Evolutionary conservation across 1,139 yeast genomes (phyloP), one percentile per base, ranked within the genome.

Genomic region (Pichia sp.): DNA sequence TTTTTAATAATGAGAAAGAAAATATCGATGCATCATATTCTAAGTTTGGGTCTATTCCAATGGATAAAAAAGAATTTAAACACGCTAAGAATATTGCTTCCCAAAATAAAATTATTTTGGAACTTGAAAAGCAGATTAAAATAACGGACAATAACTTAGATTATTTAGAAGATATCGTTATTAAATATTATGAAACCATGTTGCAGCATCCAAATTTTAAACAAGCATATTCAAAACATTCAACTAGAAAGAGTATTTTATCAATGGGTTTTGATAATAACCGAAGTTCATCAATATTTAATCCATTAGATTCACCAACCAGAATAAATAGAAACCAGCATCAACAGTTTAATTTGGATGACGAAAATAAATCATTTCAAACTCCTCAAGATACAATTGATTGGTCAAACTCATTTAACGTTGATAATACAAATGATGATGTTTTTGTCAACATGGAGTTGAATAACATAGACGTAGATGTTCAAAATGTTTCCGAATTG

Each of bases 131-230:
- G 27, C 65, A 72, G 3, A 55, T 64, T 8, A 60, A 61, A 29
- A 68, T 74, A 7, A 72, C 73, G 7, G 71, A 71, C 3, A 39
- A 35, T 2, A 74, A 82, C 54, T 74, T 83, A 47, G 97, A 88
- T 65, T 70, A 85, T 15, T 68, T 88, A 49, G 82, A 94, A 62
- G 92, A 94, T 3, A 70, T 94, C 56, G 83, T 87, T 1, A 75
- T 86, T 39, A 87, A 84, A 56, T 95, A 88, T 62, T 76, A 86
- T 53, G 77, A 77, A 36, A 13, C 11, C 8, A 40, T 53, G 35
- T 39, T 43, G 35, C 58, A 43, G 27, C 48, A 27, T 42, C 50
- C 51, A n/a, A 32, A 41, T 15, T 53, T 54, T 45, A 58, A 51
- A 40, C 52, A 51, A 25, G 44, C 60, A 20, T 49, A 59, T 20